Base-by-base conservation (phyloP, 75 land plant genomes). In the Gnetum montanum region DNA sequence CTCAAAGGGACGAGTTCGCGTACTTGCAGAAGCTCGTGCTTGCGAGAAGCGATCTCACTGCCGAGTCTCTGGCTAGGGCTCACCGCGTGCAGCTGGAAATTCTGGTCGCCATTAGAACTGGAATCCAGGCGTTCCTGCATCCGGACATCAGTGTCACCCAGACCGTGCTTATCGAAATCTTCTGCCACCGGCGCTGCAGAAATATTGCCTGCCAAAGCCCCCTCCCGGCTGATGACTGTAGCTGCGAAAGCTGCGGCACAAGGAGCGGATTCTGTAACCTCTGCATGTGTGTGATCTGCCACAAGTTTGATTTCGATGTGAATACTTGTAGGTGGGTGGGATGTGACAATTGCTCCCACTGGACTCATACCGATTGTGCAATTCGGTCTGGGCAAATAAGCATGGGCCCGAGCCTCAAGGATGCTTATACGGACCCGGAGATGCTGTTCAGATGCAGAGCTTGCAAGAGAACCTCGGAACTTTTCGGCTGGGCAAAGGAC, bases 331-430 rank as follows among this genome's bases (percentile, higher is more conserved):
- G 96, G 0, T 90, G 96, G 90, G 68, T 85, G 45, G 86, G 87
- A 24, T 90, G 90, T 68, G 96, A 90, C 61, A 44, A 64, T 48
- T 90, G 90, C 49, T 82, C 90, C 47, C 90, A 90, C 59, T 90
- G 90, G 90, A 85, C 90, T 33, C 96, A 90, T 54, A 82, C 86
- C 10, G 87, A 90, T 59, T 90, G 90, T 69, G 96, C 96, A 0
- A 85, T 90, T 28, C 78, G 82, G 41, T 76, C 60, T 50, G 82
- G 86, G 15, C 70, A 59, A 23, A 75, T 90, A 34, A 62, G 71
- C 27, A 84, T 75, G 84, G 97, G 88, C 2, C 57, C 68, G 36
- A 66, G 73, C 48, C 58, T 44, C 18, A 91, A 75, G 68, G 72
- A 60, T 61, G 69, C 57, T 46, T 35, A 59, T 29, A 75, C 58